Evolutionary conservation across 805 yeast species (phyloP).

Genomic region (Starmerella apis): DNA sequence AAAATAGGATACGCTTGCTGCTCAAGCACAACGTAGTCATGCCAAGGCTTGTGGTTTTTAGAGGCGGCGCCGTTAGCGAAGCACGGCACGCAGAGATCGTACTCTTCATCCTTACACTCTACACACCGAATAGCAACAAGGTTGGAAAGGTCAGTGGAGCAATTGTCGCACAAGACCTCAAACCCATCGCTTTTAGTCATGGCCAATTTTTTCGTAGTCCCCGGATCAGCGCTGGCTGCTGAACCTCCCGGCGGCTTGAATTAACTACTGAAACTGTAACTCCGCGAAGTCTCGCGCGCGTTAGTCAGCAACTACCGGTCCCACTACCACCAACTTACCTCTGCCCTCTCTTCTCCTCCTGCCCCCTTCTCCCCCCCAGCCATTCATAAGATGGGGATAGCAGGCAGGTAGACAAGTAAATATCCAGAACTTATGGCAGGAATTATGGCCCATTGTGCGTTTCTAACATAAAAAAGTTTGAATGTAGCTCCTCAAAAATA

Average conservation of each 20-base stretch:
- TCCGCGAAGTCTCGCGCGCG: constrained; percentile 5
- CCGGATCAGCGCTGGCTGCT: constrained; percentile 2
- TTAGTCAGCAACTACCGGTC: background rate
- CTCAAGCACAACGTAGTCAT: constrained; percentile 82
- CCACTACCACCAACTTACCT: no score
- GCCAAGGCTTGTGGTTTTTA: constrained; percentile 87
- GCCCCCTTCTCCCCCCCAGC: no score
- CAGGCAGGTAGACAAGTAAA: no score
- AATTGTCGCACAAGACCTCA: constrained; percentile 62
- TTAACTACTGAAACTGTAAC: background rate
- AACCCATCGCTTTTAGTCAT: constrained; percentile 23
- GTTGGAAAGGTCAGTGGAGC: constrained; percentile 92
- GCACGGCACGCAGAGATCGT: constrained; percentile 96
- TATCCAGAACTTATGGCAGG: no score
- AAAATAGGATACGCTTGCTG: constrained; percentile 92
- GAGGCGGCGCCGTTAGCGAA: constrained; percentile 74
- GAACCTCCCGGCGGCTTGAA: background rate
- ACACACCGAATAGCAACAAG: constrained; percentile 88
- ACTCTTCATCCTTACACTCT: constrained; percentile 60
- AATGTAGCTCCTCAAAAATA: no score
- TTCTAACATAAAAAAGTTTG: no score
- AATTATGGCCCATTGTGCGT: no score
- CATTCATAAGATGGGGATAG: no score
- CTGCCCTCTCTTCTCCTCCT: no score
- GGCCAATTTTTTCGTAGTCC: background rate